These are phyloP conservation scores for Nepenthes alata DNA, from an alignment of 179 eudicot species.

Conservation along the genomic window DNA sequence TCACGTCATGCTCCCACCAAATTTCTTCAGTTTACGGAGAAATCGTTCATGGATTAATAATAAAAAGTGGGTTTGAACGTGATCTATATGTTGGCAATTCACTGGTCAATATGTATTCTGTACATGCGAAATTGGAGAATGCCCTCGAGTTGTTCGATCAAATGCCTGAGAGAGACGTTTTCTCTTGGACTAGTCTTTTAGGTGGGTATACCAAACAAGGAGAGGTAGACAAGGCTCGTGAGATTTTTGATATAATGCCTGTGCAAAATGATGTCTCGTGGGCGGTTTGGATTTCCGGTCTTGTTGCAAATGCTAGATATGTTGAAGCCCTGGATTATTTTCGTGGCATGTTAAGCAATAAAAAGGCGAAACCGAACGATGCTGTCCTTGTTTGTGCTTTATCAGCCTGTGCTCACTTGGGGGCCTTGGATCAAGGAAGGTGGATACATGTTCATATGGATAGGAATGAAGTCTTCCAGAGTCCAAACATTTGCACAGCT, in stretches of 20 bases:
- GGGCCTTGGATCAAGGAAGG: constrained; percentile 52
- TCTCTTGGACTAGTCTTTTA: constrained; percentile 63
- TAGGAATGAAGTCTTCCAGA: constrained; percentile 21
- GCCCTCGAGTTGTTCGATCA: constrained; percentile 48
- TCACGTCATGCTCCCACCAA: constrained; percentile 45
- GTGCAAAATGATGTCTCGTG: constrained; percentile 59
- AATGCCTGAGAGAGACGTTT: constrained; percentile 49
- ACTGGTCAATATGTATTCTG: constrained; percentile 37
- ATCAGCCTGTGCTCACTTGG: constrained; percentile 72
- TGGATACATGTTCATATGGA: constrained; percentile 50
- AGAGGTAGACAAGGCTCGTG: constrained; percentile 34
- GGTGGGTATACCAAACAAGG: constrained; percentile 58
- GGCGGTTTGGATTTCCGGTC: constrained; percentile 61
- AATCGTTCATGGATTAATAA: constrained; percentile 43
- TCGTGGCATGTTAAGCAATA: constrained; percentile 20
- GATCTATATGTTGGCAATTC: constrained; percentile 57
- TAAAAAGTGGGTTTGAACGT: constrained; percentile 38
- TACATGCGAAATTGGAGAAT: constrained; percentile 22
- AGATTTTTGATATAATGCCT: constrained; percentile 43
- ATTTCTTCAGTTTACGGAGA: constrained; percentile 20
- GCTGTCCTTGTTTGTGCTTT: constrained; percentile 57
- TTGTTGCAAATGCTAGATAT: constrained; percentile 39
- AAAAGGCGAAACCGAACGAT: constrained; percentile 39
- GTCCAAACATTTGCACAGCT: constrained; percentile 48
- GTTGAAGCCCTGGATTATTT: constrained; percentile 48